Evolutionary conservation across 768 basidiomycete genomes (phyloP), one percentile per base, ranked within the genome.

Genomic region (Boletus vermiculosoides): DNA sequence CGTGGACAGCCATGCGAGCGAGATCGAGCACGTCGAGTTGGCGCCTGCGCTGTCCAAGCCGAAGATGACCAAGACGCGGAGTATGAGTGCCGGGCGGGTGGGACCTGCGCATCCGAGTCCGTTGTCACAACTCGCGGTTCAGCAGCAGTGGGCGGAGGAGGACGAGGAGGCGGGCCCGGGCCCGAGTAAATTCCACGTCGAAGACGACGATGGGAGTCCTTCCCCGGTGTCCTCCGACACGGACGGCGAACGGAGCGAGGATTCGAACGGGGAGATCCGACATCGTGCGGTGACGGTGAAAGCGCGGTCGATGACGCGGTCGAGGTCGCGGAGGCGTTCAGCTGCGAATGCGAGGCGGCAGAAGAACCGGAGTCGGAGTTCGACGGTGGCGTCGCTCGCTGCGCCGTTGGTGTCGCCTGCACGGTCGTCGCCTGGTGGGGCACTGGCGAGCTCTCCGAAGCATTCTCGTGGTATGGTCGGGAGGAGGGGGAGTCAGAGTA

Each of bases 311-410:
- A 69, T 65, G 48, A 68, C 73, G 48, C 73, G 59, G 9, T 63
- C 69, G 22, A 56, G 66, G 31, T 63, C 69, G 20, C 70, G 76
- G 49, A 73, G 71, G 58, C 69, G 63, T 23, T 72, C 72, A 23
- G 31, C 61, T 50, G 9, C 46, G 13, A 34, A 63, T 60, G 25
- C 40, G 39, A 64, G 59, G 44, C 56, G 60, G 39, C 33, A 61
- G 42, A 71, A 70, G 65, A 74, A 74, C 2, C 77, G 86, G 34
- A 87, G 85, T 58, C 77, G 84, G 28, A 86, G 84, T 60, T 87
- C 86, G 25, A 88, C 86, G 4, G 75, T 87, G n/a, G 87, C 82
- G 5, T 83, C 82, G 20, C 71, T 86, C 9, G 76, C 80, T 28
- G 83, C 79, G 2, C 71, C 78, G 23, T 23, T 66, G 40, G 31